Conservation (phyloP, 2,329 filamentous ascomycete species). For the Claviceps sorghi region DNA sequence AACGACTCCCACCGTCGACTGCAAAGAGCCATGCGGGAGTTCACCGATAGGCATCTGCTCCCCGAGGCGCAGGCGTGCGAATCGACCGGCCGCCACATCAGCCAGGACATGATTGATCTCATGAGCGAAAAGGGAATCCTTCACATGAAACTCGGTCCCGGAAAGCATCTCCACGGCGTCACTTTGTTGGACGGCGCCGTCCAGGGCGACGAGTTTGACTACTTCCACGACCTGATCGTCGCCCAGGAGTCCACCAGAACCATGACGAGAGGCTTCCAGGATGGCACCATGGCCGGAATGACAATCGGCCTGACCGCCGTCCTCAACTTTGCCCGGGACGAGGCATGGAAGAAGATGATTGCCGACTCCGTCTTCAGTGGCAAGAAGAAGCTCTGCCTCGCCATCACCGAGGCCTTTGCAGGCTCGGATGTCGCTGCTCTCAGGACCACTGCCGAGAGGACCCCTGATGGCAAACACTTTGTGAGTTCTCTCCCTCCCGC, state of each 20-base stretch:
- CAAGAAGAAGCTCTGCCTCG: slow-evolving; percentile 77
- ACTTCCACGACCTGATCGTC: slow-evolving; percentile 70
- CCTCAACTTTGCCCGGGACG: slow-evolving; percentile 60
- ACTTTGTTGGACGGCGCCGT: slow-evolving; percentile 53
- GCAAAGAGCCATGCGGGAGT: slow-evolving; percentile 55
- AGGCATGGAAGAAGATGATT: slow-evolving; percentile 49
- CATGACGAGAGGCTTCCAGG: slow-evolving; percentile 67
- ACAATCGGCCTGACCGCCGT: slow-evolving; percentile 68
- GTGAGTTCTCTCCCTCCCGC: slow-evolving; percentile 23
- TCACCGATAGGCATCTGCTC: slow-evolving; percentile 55
- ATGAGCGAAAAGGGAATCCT: slow-evolving; percentile 63
- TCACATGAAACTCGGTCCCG: slow-evolving; percentile 72
- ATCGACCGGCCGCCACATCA: slow-evolving; percentile 55
- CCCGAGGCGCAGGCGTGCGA: slow-evolving; percentile 68
- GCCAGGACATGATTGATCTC: slow-evolving; percentile 56
- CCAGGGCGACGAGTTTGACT: slow-evolving; percentile 70
- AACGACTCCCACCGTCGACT: slow-evolving; percentile 56
- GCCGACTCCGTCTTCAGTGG: slow-evolving; percentile 61
- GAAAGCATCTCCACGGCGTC: slow-evolving; percentile 63
- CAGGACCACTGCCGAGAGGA: slow-evolving; percentile 64
- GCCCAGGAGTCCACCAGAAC: slow-evolving; percentile 57
- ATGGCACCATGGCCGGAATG: slow-evolving; percentile 80
- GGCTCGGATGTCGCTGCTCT: slow-evolving; percentile 66
- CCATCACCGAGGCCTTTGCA: slow-evolving; percentile 80
- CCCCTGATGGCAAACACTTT: slow-evolving; percentile 59